Evolutionary conservation across 495 filamentous ascomycete species (phyloP), one percentile per base, ranked within the genome.

Genomic region (Chaetomium tenue): DNA sequence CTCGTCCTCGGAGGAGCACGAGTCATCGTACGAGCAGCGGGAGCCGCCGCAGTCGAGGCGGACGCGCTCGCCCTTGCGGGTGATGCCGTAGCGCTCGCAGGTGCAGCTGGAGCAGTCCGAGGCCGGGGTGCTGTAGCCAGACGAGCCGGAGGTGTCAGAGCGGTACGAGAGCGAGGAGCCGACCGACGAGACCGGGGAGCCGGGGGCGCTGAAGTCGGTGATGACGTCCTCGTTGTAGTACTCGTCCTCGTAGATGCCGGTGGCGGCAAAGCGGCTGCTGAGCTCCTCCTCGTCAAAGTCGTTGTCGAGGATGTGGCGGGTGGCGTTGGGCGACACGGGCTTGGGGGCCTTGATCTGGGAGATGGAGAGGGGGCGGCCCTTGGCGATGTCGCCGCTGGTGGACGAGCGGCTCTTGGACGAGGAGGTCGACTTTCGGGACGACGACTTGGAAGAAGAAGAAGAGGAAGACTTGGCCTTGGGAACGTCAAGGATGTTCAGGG

Each of bases 71-170:
- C 92, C 92, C 79, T 87, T 87, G 78, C 92, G 90, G 63, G 92
- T 97, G 82, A 97, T 95, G 61, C 92, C 92, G 81, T 94, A 97
- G 81, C 92, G 91, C 70, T 97, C 90, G 78, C 92, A 97, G 64
- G 86, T 88, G 84, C 92, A 97, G 73, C 76, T 76, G 66, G 76
- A 75, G 75, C 75, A 80, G 73, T 79, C 77, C 13, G 79, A 81
- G 62, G 78, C 72, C 46, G 82, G 79, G 56, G 83, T 85, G 75
- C 85, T 84, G 74, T 86, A 86, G 73, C 90, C 90, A 70, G 85
- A 90, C 28, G 89, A 91, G 52, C 85, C 88, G 44, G 84, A 87
- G 74, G 83, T 85, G 81, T 87, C 89, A 54, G 86, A 92, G 77
- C 91, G 91, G 74, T 87, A 90, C 9, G 88, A 91, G 63, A 91